Evolutionary conservation across 371 early-diverging fungal genomes (phyloP), one percentile per base, ranked within the genome.

Genomic region (Mycotypha africana): DNA sequence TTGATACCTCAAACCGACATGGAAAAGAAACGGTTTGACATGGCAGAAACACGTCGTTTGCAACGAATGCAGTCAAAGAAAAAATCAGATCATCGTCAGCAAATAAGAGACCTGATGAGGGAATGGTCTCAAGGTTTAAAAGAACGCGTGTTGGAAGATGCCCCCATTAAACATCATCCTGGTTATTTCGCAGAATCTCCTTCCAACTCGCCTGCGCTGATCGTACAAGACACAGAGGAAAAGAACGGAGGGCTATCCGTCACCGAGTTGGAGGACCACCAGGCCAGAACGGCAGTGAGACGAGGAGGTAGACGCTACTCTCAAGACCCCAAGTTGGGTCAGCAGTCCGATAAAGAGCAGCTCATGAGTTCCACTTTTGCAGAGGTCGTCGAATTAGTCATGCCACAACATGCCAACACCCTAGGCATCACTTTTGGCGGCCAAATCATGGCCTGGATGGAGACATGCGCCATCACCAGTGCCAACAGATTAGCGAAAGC

Each of bases 381-480:
- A 1, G 82, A 88, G 51, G 67, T 78, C 11, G 79, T 81, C 0
- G 77, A 87, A 30, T 47, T 84, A 36, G 82, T 88, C 7, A 71
- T 88, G 69, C 89, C 89, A 12, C 84, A 85, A 28, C 86, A 88
- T 61, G 85, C 85, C 19, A 88, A 88, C 42, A 75, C 81, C 2
- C 50, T 84, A 4, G 67, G 72, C 20, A 84, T 85, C 32, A 86
- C 86, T 4, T 88, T 88, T 75, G 89, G 89, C 53, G 87, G 89
- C n/a, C 78, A 83, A 47, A 85, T 88, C 41, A 85, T 88, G 72
- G 68, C 74, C 26, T 86, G 84, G 83, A 85, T 88, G 84, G 89
- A 88, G 54, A 64, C 56, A 5, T 79, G 82, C 56, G 79, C 82
- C 3, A 56, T 80, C 3, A 77, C 83, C 2, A 78, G 85, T 38